Base-by-base conservation (phyloP, 139 green algal species). In the Zygnema circumcarinatum region DNA sequence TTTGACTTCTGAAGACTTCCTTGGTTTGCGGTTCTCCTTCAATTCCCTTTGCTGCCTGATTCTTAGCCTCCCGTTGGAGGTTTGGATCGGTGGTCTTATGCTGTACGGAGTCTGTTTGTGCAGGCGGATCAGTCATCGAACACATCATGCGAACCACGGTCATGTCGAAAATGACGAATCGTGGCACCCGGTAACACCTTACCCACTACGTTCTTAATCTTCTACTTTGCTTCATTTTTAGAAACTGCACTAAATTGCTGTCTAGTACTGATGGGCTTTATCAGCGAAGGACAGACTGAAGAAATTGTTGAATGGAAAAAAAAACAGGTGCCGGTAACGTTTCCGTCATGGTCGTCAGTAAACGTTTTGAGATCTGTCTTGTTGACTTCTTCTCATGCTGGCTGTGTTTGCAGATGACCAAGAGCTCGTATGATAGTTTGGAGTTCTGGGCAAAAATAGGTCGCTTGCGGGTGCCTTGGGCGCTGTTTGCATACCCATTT, bases 121-220 rank as follows among this genome's bases (percentile, higher is more conserved):
- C 85, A 90, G 85, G 96, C 91, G 96, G 38, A 95, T 98, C 89
- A 95, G 89, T 85, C 96, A 98, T 92, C 94, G 96, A 73, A 98
- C 94, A 2, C 96, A 98, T 89, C 96, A 98, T 84, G 87, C 90
- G 74, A 98, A 98, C 93, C 95, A 98, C 53, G 96, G 96, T 47
- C 95, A 98, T 87, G 95, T 98, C 21, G 96, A 98, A 92, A 98
- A 98, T 78, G 96, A 98, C 76, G 96, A 98, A 93, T 97, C 93
- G 2, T 98, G 96, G 96, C 89, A 96, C 91, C 96, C 96, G 2
- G 92, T 94, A 22, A 33, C n/a, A n/a, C n/a, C n/a, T n/a, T n/a
- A 16, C 56, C 78, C 47, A 80, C 56, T 72, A 72, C 29, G 29
- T 72, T 72, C 29, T n/a, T n/a, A 72, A 29, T 29, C 29, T 72